Conservation (phyloP, 2,329 filamentous ascomycete species). For the Aureobasidium vineae region DNA sequence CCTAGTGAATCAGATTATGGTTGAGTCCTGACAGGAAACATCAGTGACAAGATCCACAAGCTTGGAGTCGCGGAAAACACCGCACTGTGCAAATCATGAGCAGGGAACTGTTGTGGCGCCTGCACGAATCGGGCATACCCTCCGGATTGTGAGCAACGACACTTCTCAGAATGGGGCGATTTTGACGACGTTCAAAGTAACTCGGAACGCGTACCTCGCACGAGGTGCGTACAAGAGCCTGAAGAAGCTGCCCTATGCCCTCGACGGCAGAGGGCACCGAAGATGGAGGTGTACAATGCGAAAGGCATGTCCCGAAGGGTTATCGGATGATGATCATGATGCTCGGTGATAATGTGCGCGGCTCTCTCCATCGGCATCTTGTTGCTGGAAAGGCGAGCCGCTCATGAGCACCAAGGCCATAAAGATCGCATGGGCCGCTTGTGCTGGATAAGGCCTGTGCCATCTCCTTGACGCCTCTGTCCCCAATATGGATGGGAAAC, state of each 20-base stretch:
- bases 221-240: background rate
- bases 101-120: background rate
- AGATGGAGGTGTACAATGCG: background rate
- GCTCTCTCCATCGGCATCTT: constrained; percentile 1
- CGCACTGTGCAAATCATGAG: background rate
- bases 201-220: constrained; percentile 10
- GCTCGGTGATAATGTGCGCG: background rate
- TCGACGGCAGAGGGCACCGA: background rate
- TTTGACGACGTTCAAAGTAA: background rate
- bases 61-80: background rate
- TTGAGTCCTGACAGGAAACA: background rate
- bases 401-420: constrained; percentile 9
- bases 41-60: constrained; percentile 14
- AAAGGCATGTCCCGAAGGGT: background rate
- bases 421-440: constrained; percentile 9
- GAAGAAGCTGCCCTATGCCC: background rate
- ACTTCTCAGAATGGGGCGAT: background rate
- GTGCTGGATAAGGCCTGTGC: background rate
- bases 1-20: background rate
- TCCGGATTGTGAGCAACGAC: background rate
- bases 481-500: background rate
- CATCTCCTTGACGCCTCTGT: background rate
- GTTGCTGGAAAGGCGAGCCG: background rate
- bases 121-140: background rate
- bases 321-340: constrained; percentile 8